Conservation (phyloP, 192 early-diverging fungal genomes). For the Podila verticillata region DNA sequence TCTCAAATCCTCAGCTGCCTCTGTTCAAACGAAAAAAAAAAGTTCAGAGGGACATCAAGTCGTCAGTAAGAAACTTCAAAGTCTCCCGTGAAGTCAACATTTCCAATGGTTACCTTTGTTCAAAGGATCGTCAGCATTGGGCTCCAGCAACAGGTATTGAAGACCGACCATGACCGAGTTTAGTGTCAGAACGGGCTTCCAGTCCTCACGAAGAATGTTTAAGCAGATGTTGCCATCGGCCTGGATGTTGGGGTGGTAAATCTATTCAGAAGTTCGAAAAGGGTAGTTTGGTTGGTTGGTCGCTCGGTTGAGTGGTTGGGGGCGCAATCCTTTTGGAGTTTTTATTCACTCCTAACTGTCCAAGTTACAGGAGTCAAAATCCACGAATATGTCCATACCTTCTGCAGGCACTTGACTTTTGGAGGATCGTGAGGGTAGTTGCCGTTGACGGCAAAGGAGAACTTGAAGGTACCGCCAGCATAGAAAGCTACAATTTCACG, state of each 20-base stretch:
- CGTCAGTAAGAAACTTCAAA: background rate
- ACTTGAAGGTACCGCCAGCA: constrained; percentile 82
- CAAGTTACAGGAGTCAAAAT: too few species aligned
- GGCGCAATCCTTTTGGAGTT: too few species aligned
- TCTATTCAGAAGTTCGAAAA: constrained; percentile 52
- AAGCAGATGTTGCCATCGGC: constrained; percentile 96
- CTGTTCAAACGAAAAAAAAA: constrained; percentile 39
- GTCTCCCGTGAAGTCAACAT: background rate
- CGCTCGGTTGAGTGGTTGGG: background rate
- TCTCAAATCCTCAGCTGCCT: constrained; percentile 86
- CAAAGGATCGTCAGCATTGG: constrained; percentile 96
- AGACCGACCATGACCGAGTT: constrained; percentile 91
- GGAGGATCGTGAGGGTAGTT: constrained; percentile 97
- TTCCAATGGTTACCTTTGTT: constrained; percentile 70
- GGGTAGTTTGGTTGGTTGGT: background rate
- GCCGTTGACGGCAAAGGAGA: constrained; percentile 82
- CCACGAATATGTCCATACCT: constrained; percentile 61
- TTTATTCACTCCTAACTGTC: too few species aligned
- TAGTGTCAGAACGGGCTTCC: constrained; percentile 98
- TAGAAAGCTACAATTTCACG: constrained; percentile 75
- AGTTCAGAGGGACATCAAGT: background rate
- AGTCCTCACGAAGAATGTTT: constrained; percentile 97
- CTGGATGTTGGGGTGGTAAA: constrained; percentile 99
- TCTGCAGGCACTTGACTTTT: constrained; percentile 89
- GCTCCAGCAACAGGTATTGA: constrained; percentile 92